phyloP scores from a whole-genome alignment of 805 yeast species.

The Metschnikowia cerradonensis region DNA sequence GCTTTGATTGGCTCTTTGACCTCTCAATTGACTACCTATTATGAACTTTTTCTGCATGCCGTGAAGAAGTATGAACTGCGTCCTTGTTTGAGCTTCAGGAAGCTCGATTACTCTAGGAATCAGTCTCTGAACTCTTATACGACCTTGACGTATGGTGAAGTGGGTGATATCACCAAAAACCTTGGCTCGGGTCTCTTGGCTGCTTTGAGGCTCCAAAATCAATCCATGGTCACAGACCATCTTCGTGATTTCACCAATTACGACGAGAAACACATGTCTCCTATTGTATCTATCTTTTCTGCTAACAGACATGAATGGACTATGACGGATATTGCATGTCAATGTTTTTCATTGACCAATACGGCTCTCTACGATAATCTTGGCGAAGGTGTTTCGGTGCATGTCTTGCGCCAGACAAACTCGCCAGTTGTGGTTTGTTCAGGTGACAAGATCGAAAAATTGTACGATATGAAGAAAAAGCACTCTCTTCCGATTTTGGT shows the following conservation, averaged over 20 bases:
- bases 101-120: constrained; percentile 30
- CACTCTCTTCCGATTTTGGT: constrained; percentile 20
- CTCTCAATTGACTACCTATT: constrained; percentile 36
- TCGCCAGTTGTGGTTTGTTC: constrained; percentile 31
- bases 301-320: constrained; percentile 32
- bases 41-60: constrained; percentile 29
- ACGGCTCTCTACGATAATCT: constrained; percentile 40
- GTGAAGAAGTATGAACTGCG: constrained; percentile 21
- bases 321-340: constrained; percentile 32
- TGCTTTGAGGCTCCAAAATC: constrained; percentile 25
- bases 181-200: constrained; percentile 53
- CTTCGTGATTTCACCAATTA: background rate
- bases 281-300: constrained; percentile 20
- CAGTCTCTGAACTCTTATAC: constrained; percentile 32
- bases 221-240: constrained; percentile 26
- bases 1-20: constrained; percentile 8
- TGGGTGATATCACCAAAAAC: constrained; percentile 39
- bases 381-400: constrained; percentile 30
- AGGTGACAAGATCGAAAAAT: constrained; percentile 43
- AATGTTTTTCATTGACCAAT: constrained; percentile 29
- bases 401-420: constrained; percentile 29
- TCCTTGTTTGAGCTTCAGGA: constrained; percentile 38
- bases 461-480: constrained; percentile 40
- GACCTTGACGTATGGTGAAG: constrained; percentile 40
- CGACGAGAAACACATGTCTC: constrained; percentile 11